These are phyloP conservation scores for Ilex aquifolium DNA, from an alignment of 257 asterid species.

Conservation along the genomic window DNA sequence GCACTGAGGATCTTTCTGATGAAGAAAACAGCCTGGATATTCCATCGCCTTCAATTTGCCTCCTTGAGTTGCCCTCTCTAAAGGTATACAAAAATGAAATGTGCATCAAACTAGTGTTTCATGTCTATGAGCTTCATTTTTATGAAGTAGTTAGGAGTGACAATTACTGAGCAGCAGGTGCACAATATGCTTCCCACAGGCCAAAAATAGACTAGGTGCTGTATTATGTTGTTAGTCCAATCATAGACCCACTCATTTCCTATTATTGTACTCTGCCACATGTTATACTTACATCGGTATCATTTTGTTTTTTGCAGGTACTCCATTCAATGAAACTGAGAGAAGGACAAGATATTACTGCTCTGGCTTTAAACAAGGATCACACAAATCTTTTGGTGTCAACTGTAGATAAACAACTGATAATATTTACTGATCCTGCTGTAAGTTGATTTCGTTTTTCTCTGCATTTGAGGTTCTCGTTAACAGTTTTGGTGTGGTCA, in stretches of 20 bases:
- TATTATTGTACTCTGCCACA: conserved; percentile 9
- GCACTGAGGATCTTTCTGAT: conserved; percentile 23
- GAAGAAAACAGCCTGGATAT: conserved; percentile 44
- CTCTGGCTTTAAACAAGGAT: conserved; percentile 73
- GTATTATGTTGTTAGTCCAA: neutral
- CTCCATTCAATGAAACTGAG: conserved; percentile 58
- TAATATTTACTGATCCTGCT: conserved; percentile 87
- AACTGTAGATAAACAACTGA: conserved; percentile 77
- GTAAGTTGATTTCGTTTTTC: conserved; percentile 46
- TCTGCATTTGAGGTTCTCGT: conserved; percentile 5
- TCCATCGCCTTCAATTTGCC: conserved; percentile 77
- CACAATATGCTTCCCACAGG: conserved; percentile 2
- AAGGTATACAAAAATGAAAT: conserved; percentile 35
- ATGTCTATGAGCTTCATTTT: neutral
- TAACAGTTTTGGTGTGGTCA: neutral
- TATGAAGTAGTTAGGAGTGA: neutral
- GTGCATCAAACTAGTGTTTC: neutral
- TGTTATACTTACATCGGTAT: neutral
- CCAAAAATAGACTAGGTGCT: neutral
- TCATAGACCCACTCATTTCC: neutral
- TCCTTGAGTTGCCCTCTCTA: conserved; percentile 68
- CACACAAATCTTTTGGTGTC: conserved; percentile 88
- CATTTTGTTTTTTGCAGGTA: conserved; percentile 41
- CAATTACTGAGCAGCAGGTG: neutral
- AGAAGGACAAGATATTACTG: conserved; percentile 72